A percentile compares a stretch with the other conserved stretches of the same genome.
Conservation (phyloP, 352 stramenopile species). For the Pythium sp. region DNA sequence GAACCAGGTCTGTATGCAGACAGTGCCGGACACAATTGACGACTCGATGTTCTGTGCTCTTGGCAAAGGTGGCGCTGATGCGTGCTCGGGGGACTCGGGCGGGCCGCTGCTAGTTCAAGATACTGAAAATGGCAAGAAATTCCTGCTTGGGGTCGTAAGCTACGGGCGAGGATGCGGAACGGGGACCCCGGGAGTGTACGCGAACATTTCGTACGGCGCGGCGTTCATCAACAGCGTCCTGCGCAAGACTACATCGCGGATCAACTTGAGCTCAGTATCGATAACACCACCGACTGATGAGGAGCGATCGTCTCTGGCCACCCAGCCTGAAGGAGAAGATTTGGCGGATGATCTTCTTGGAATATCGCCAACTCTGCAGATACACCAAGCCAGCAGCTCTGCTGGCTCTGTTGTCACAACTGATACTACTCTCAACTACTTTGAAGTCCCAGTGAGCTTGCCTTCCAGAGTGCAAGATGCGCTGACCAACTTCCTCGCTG, state of each 20-base stretch:
- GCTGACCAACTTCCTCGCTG: background rate
- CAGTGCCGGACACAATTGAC: background rate
- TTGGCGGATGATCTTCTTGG: background rate
- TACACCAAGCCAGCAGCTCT: background rate
- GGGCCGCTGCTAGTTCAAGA: background rate
- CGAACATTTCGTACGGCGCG: conserved; percentile 15
- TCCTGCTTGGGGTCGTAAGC: background rate
- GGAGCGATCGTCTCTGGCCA: too few relatives aligned
- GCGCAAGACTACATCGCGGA: background rate
- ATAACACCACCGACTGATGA: background rate
- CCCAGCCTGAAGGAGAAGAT: too few relatives aligned
- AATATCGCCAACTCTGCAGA: background rate
- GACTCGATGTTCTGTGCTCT: conserved; percentile 6
- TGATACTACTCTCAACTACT: background rate
- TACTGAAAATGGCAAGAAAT: background rate
- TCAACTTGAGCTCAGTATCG: background rate
- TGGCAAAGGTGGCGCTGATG: background rate
- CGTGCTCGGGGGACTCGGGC: conserved; percentile 6
- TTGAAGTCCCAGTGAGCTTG: background rate
- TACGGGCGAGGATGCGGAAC: background rate
- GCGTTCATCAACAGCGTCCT: conserved; percentile 6
- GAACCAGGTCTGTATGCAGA: background rate
- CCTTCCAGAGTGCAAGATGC: background rate
- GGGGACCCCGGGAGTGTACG: background rate
- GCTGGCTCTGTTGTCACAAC: background rate